phyloP scores from a whole-genome alignment of 2,329 filamentous ascomycete genomes.

The Meredithiella fracta region DNA sequence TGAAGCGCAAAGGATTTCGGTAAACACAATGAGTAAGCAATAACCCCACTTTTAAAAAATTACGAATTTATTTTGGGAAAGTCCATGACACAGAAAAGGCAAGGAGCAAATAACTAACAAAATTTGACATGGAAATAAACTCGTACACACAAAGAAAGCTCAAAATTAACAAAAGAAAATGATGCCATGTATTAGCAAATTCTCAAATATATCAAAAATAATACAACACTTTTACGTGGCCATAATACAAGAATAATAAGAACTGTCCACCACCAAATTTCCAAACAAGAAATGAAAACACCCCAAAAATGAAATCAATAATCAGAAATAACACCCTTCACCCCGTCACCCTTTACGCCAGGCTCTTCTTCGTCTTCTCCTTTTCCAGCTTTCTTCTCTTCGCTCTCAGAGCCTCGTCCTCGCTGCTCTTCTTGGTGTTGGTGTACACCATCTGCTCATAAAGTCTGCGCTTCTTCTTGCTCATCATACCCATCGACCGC shows the following conservation, averaged over 20 bases:
- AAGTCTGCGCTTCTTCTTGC: constrained; percentile 92
- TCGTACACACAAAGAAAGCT: neutral
- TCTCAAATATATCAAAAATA: constrained; percentile 13
- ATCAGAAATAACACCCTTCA: neutral
- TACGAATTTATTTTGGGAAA: neutral
- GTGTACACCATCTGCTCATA: constrained; percentile 95
- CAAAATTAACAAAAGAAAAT: neutral
- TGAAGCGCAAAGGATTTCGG: constrained; percentile 8
- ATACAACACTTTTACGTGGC: constrained; percentile 12
- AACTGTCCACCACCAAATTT: neutral
- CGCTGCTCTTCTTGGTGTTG: constrained; percentile 81
- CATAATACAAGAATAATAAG: constrained; percentile 9
- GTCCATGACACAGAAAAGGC: neutral
- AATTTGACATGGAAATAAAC: too few species aligned
- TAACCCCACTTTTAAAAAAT: neutral
- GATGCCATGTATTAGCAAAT: constrained; percentile 11
- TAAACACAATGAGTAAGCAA: constrained; percentile 8
- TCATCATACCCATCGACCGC: constrained; percentile 93
- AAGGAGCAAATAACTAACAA: neutral
- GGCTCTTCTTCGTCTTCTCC: constrained; percentile 20
- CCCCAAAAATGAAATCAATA: neutral
- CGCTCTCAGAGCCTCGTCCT: constrained; percentile 68
- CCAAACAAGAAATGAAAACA: constrained; percentile 5
- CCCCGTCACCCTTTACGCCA: neutral
- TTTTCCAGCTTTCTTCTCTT: constrained; percentile 88